Conservation (phyloP, 2,329 filamentous ascomycete species). For the Trichoderma simmonsii region DNA sequence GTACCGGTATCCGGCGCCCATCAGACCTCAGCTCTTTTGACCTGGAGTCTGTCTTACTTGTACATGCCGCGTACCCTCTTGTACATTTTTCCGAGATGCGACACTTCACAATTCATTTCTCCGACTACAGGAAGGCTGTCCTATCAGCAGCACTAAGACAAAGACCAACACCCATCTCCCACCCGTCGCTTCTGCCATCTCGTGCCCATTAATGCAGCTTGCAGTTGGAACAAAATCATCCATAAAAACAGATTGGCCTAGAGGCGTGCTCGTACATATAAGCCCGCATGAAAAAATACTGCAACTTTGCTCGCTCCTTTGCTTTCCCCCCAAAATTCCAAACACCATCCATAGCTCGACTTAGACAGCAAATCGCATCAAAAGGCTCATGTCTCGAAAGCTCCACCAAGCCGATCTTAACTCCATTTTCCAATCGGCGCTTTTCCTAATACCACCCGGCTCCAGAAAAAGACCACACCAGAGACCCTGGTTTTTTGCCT, state of each 20-base stretch:
- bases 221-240: background rate
- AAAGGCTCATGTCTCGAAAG: background rate
- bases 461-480: background rate
- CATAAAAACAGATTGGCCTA: background rate
- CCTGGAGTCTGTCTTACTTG: background rate
- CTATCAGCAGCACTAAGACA: background rate
- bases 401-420: slow-evolving; percentile 28
- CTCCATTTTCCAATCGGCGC: slow-evolving; percentile 32
- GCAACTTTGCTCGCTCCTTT: background rate
- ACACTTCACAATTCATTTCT: slow-evolving; percentile 11
- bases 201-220: background rate
- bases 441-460: slow-evolving; percentile 26
- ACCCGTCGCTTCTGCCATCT: background rate
- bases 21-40: background rate
- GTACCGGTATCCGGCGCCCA: background rate
- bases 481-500: background rate
- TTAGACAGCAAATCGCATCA: slow-evolving; percentile 1
- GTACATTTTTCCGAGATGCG: slow-evolving; percentile 13
- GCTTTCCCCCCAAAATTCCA: background rate
- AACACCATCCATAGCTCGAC: background rate
- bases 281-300: background rate
- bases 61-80: background rate
- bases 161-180: background rate
- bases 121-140: background rate
- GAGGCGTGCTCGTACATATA: background rate